These are phyloP conservation scores for Atkinsonella hypoxylon DNA, from an alignment of 2,329 filamentous ascomycete species.

Conservation along the genomic window DNA sequence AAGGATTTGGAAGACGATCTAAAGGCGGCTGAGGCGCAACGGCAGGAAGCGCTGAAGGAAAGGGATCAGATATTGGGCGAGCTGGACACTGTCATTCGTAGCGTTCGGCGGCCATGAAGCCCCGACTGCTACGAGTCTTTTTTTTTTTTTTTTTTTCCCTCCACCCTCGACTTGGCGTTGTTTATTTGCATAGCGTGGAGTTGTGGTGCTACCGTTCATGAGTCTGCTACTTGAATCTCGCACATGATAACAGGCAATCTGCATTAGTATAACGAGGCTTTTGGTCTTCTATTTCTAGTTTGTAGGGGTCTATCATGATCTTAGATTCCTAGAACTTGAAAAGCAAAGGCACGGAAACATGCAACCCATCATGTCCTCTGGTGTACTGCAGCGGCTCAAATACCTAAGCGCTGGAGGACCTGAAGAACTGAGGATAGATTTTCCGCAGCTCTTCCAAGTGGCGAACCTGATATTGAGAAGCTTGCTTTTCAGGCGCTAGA, in stretches of 20 bases:
- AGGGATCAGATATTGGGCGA: slow-evolving; percentile 47
- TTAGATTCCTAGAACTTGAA: background rate
- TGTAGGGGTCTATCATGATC: background rate
- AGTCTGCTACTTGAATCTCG: background rate
- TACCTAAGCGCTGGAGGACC: slow-evolving; percentile 24
- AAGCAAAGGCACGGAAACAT: background rate
- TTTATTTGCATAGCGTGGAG: slow-evolving; percentile 17
- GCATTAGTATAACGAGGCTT: background rate
- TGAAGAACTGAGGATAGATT: slow-evolving; percentile 81
- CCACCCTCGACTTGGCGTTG: background rate
- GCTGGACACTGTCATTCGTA: slow-evolving; percentile 49
- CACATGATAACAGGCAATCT: background rate
- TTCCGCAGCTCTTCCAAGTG: slow-evolving; percentile 63
- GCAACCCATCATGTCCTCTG: too few relatives aligned
- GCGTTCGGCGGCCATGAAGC: slow-evolving; percentile 44
- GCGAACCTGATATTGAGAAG: slow-evolving; percentile 63
- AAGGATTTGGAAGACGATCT: slow-evolving; percentile 54
- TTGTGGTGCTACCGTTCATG: slow-evolving; percentile 8
- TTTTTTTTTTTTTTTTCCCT: background rate
- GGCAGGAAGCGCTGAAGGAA: slow-evolving; percentile 51
- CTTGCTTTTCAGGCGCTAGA: slow-evolving; percentile 47
- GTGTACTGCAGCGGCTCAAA: background rate
- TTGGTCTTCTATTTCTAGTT: too few relatives aligned
- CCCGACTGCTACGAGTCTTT: background rate
- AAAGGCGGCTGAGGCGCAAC: slow-evolving; percentile 48